Base-by-base conservation (phyloP, 2,329 filamentous ascomycete species). In the Botrytis byssoidea region DNA sequence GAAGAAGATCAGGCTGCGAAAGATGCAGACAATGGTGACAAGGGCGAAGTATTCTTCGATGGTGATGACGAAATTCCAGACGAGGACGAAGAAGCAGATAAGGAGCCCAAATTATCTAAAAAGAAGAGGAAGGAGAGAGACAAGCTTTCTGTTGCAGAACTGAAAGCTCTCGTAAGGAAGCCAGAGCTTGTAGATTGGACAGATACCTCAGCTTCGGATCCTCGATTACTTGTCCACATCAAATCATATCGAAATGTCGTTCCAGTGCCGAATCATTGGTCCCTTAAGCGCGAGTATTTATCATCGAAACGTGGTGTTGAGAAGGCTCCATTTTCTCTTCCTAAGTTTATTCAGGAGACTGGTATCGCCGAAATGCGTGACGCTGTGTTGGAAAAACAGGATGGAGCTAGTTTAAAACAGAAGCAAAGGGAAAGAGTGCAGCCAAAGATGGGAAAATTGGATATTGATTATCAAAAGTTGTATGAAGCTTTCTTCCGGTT, bases 401-500 rank as follows among this genome's bases (percentile, higher is more conserved):
- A 95, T 70, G 92, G 97, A 80, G 93, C 96, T 78, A 92, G 90
- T 1, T 85, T 99, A 78, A 98, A 98, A 84, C 95, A 98, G 82
- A 98, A 97, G 83, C 95, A 98, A 84, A 90, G 96, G 67, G 96
- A 98, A 83, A 89, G 96, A 64, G 96, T 99, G 20, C 91, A 94
- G 76, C 94, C 94, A 42, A 98, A 98, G 84, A 96, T 98, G 88
- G 96, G 96, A 75, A 97, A 96, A 83, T 87, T 99, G 69, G 96
- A 99, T 82, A 98, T 99, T 78, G 96, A 99, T 83, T 99, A 99
- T 83, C 94, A 97, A 81, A 98, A 96, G 82, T 90, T 98, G 72
- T 98, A 98, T 84, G 96, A 98, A 81, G 96, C 96, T 6, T 99
- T 99, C 86, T 99, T 99, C 86, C 90, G 94, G 74, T 97, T 97